Percentiles rank a stretch among this genome's conserved stretches.
phyloP scores from a whole-genome alignment of 2,329 filamentous ascomycete species.

The Amylocarpus encephaloides region DNA sequence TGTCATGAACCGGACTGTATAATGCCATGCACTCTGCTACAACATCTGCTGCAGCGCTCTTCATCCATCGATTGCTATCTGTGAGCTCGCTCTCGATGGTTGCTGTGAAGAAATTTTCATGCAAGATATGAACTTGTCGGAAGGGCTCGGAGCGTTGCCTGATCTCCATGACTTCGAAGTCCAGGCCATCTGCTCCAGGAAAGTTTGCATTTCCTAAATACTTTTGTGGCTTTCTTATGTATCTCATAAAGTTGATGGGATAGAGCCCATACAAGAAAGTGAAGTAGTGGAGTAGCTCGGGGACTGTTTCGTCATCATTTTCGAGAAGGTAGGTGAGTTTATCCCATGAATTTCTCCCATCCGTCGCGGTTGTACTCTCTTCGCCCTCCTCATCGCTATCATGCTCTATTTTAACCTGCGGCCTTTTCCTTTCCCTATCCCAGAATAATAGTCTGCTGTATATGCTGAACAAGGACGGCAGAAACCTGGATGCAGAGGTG shows the following conservation, averaged over 20 bases:
- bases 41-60: constrained; percentile 72
- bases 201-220: constrained; percentile 70
- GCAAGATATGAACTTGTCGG: constrained; percentile 64
- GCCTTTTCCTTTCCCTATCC: constrained; percentile 41
- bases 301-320: constrained; percentile 53
- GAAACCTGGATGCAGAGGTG: constrained; percentile 58
- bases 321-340: constrained; percentile 55
- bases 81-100: constrained; percentile 75
- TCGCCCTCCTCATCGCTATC: constrained; percentile 19
- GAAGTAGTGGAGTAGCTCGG: constrained; percentile 68
- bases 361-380: constrained; percentile 27
- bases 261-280: constrained; percentile 79
- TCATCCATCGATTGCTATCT: constrained; percentile 71
- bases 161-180: constrained; percentile 73
- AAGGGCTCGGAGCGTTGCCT: constrained; percentile 69
- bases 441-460: constrained; percentile 77
- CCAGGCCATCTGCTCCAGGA: constrained; percentile 63
- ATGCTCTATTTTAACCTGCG: constrained; percentile 8
- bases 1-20: constrained; percentile 35
- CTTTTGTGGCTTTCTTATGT: constrained; percentile 74
- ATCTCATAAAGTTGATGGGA: constrained; percentile 80
- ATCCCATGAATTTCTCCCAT: constrained; percentile 52
- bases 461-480: constrained; percentile 72
- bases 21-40: constrained; percentile 73
- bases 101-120: constrained; percentile 77